Base-by-base conservation (phyloP, 2,329 filamentous ascomycete genomes). In the Cladophialophora carrionii region DNA sequence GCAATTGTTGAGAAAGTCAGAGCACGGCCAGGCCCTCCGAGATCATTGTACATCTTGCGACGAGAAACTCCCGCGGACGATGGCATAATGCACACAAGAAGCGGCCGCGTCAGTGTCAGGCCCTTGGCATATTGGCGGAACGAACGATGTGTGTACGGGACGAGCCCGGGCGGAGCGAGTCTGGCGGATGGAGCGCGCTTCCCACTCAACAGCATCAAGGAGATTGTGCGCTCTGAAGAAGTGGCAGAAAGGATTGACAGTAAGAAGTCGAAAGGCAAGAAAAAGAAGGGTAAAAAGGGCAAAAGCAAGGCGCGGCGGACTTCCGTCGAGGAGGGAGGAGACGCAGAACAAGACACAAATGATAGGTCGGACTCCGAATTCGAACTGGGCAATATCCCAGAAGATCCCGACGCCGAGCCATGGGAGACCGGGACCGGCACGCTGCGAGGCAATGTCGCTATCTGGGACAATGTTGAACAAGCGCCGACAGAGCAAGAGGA, bases 81-180 rank as follows among this genome's bases (percentile, higher is more conserved):
- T 29, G 80, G 85, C 67, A 81, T 82, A 32, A 84, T 82, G 52
- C 90, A 88, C 57, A 85, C 84, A n/a, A 88, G 92, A 61, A 94
- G 89, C 12, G 93, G 92, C 1, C 87, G 95, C 63, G 86, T 87
- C 59, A 91, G 90, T 9, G 88, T 91, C 67, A 86, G 87, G 66
- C 95, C 93, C 0, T 78, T 97, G 37, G 87, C 91, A 29, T 96
- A 85, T 75, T 98, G 94, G 94, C 88, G 88, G 72, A 92, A 92
- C 70, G 94, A 98, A 75, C 86, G 85, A 61, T 86, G 90, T 54
- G 85, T 92, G 24, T 91, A 88, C 73, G 84, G 87, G 26, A 86
- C 87, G 56, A 76, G 78, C 51, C 79, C 80, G 31, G 77, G 80
- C 63, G 55, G 56, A 20, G 57, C 46, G 4, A 62, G 62, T 31